phyloP scores from a whole-genome alignment of 2,329 filamentous ascomycete species.

The Fusarium xyrophilum region DNA sequence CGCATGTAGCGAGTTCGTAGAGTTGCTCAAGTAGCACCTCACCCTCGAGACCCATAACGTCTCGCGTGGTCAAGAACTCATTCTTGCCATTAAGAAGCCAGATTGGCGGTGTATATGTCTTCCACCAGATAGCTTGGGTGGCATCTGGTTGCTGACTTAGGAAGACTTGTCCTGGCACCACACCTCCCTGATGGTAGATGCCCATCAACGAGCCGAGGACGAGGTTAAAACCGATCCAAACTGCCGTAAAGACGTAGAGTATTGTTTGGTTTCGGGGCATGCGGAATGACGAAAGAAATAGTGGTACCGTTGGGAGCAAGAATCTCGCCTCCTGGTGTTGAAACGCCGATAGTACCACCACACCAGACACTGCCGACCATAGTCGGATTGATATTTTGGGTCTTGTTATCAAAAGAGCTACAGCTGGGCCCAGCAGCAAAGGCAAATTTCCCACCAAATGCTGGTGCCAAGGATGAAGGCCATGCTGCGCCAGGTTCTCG shows the following conservation, averaged over 20 bases:
- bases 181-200: constrained; percentile 81
- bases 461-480: constrained; percentile 80
- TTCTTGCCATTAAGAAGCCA: constrained; percentile 83
- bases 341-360: constrained; percentile 74
- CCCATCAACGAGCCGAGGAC: constrained; percentile 76
- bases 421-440: constrained; percentile 74
- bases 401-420: constrained; percentile 64
- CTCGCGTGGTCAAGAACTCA: constrained; percentile 71
- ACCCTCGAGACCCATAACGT: constrained; percentile 76
- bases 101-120: constrained; percentile 81
- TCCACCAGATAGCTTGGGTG: constrained; percentile 80
- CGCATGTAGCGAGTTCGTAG: constrained; percentile 66
- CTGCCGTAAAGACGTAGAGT: constrained; percentile 61
- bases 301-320: constrained; percentile 74
- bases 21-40: constrained; percentile 66
- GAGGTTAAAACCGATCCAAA: constrained; percentile 75
- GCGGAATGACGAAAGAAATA: constrained; percentile 76
- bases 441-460: constrained; percentile 74
- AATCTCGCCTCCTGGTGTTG: constrained; percentile 84
- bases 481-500: constrained; percentile 76
- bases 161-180: constrained; percentile 77
- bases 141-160: constrained; percentile 73
- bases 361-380: constrained; percentile 76
- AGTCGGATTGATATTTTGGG: constrained; percentile 67
- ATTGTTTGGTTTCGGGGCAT: constrained; percentile 64